Conservation (phyloP, 805 yeast species). For the Candida ipomoeae region DNA sequence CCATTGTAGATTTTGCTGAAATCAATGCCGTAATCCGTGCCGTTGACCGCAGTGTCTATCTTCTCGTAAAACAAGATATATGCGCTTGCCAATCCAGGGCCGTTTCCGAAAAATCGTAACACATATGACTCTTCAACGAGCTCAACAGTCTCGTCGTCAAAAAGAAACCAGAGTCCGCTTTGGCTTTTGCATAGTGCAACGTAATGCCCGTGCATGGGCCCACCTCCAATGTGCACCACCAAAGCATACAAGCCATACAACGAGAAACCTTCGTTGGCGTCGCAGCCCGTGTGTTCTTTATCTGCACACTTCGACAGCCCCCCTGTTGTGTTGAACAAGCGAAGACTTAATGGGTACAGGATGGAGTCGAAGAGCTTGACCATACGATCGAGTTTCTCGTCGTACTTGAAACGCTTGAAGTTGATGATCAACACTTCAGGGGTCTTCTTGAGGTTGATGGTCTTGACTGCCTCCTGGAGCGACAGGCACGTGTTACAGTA, state of each 20-base stretch:
- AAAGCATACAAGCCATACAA: constrained; percentile 80
- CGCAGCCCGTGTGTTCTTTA: background rate
- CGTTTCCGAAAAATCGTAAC: constrained; percentile 80
- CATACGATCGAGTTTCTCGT: constrained; percentile 74
- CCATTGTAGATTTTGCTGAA: constrained; percentile 74
- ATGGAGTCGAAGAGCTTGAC: constrained; percentile 85
- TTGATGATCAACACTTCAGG: constrained; percentile 82
- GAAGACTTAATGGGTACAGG: constrained; percentile 67
- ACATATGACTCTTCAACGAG: constrained; percentile 80
- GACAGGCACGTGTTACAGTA: constrained; percentile 89
- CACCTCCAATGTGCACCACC: constrained; percentile 94
- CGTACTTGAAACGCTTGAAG: constrained; percentile 87
- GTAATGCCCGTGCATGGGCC: constrained; percentile 97
- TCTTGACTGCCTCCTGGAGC: constrained; percentile 89
- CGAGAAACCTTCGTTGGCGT: constrained; percentile 16
- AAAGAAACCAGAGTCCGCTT: constrained; percentile 80
- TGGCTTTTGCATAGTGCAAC: constrained; percentile 79
- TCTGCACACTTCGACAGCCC: background rate
- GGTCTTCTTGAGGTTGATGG: constrained; percentile 70
- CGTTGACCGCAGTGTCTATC: constrained; percentile 37
- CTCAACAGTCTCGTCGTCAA: constrained; percentile 95
- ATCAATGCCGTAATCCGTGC: constrained; percentile 48
- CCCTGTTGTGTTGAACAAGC: constrained; percentile 62
- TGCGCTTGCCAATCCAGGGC: constrained; percentile 85
- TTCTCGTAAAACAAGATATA: constrained; percentile 77